Evolutionary conservation across 805 yeast genomes (phyloP).

Genomic region (Candida chilensis): DNA sequence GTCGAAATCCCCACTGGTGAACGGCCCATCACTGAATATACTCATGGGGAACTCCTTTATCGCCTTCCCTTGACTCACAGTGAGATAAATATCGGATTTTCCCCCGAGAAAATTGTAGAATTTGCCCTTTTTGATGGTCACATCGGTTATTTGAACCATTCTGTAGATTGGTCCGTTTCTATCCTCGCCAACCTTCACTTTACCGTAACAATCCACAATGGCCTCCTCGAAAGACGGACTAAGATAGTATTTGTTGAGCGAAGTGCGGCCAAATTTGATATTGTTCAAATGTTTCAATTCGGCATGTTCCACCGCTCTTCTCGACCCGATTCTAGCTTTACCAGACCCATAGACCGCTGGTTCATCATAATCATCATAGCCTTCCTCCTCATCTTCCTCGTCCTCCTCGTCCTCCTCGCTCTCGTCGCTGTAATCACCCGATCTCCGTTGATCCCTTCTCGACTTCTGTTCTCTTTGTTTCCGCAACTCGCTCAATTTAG

Average conservation of each 20-base stretch:
- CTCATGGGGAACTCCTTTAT: slow-evolving; percentile 71
- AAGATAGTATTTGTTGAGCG: slow-evolving; percentile 66
- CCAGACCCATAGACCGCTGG: slow-evolving; percentile 15
- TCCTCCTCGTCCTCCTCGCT: slow-evolving; percentile 32
- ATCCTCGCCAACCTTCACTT: slow-evolving; percentile 71
- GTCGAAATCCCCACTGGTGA: slow-evolving; percentile 64
- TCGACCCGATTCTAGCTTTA: too few relatives aligned
- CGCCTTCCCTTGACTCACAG: slow-evolving; percentile 75
- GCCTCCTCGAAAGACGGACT: slow-evolving; percentile 72
- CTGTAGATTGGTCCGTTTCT: slow-evolving; percentile 64
- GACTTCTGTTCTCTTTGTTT: slow-evolving; percentile 65
- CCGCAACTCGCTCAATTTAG: slow-evolving; percentile 63
- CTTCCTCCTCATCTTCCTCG: slow-evolving; percentile 23
- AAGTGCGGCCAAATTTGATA: slow-evolving; percentile 68
- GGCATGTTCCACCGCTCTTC: slow-evolving; percentile 32
- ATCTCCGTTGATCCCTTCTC: slow-evolving; percentile 17
- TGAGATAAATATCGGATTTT: slow-evolving; percentile 44
- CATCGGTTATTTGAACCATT: slow-evolving; percentile 71
- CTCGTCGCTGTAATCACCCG: slow-evolving; percentile 29
- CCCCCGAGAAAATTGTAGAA: slow-evolving; percentile 31
- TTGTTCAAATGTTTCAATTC: slow-evolving; percentile 60
- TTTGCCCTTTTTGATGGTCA: slow-evolving; percentile 30
- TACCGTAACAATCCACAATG: slow-evolving; percentile 68
- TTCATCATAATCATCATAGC: slow-evolving; percentile 22
- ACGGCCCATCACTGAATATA: slow-evolving; percentile 69